A percentile compares a stretch with the other conserved stretches of the same genome.
Evolutionary conservation across 306 rosid species (phyloP).

Genomic region (Pyrus bretschneideri): DNA sequence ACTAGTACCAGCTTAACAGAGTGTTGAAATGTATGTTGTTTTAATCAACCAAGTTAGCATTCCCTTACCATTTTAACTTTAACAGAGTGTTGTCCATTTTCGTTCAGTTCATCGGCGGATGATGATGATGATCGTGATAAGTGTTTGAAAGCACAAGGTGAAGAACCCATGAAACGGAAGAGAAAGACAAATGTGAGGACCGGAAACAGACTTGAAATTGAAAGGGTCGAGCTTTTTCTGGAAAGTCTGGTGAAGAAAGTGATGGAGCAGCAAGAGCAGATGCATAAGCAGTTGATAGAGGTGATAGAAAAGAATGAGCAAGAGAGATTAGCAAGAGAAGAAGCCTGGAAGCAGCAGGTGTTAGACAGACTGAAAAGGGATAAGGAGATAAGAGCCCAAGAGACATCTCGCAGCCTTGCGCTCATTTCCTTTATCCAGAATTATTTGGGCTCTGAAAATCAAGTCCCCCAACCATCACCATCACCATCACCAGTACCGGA

Average conservation of each 20-base stretch:
- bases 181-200: conserved; percentile 32
- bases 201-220: conserved; percentile 8
- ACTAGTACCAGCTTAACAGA: too few relatives aligned
- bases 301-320: conserved; percentile 59
- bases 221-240: conserved; percentile 45
- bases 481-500: background rate
- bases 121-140: conserved; percentile 9
- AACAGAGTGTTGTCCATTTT: background rate
- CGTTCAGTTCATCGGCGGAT: conserved; percentile 48
- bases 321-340: conserved; percentile 69
- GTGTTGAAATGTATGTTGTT: background rate
- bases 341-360: conserved; percentile 69
- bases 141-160: background rate
- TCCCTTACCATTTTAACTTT: too few relatives aligned
- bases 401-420: conserved; percentile 58
- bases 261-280: conserved; percentile 75
- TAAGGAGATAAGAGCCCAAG: conserved; percentile 59
- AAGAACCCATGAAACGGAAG: conserved; percentile 28
- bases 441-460: conserved; percentile 41
- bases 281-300: conserved; percentile 64
- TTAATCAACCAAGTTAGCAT: too few relatives aligned
- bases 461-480: conserved; percentile 32
- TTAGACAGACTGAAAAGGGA: conserved; percentile 53
- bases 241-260: conserved; percentile 49
- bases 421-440: conserved; percentile 57